These are phyloP conservation scores for Trichoderma sp. DNA, from an alignment of 2,329 filamentous ascomycete genomes.

Conservation along the genomic window DNA sequence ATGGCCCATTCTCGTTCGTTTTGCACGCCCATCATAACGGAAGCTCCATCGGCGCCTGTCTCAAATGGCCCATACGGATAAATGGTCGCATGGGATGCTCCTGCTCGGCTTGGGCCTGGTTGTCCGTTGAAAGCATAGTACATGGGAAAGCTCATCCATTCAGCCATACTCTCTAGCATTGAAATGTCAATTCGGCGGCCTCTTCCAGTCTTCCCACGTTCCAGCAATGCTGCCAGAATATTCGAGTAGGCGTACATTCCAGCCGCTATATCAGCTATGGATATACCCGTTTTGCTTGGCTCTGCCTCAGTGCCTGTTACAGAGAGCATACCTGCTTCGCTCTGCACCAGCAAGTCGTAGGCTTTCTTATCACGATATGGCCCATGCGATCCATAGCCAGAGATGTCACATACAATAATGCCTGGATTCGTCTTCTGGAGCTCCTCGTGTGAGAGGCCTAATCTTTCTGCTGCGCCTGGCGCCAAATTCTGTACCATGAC, in stretches of 20 bases:
- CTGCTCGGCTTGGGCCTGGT: conserved; percentile 45
- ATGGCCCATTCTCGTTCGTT: conserved; percentile 58
- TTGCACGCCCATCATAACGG: conserved; percentile 59
- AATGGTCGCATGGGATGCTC: conserved; percentile 56
- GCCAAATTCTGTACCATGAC: conserved; percentile 57
- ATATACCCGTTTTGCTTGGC: conserved; percentile 54
- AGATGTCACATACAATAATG: conserved; percentile 57
- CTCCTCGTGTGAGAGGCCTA: conserved; percentile 50
- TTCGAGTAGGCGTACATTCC: conserved; percentile 55
- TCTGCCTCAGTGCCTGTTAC: conserved; percentile 50
- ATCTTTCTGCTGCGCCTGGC: conserved; percentile 49
- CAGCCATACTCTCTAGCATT: conserved; percentile 60
- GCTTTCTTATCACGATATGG: conserved; percentile 58
- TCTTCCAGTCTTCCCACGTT: conserved; percentile 50
- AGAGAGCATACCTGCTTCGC: conserved; percentile 54
- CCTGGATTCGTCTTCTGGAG: conserved; percentile 45
- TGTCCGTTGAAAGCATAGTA: conserved; percentile 55
- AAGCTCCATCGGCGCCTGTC: conserved; percentile 46
- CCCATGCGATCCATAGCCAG: conserved; percentile 53
- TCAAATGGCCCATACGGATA: conserved; percentile 60
- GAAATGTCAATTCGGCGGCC: conserved; percentile 56
- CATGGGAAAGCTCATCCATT: conserved; percentile 61
- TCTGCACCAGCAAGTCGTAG: conserved; percentile 57
- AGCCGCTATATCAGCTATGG: conserved; percentile 56
- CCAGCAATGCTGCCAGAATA: conserved; percentile 52